Evolutionary conservation across 2,329 filamentous ascomycete genomes (phyloP).

Genomic region (Plectosphaerella plurivora): DNA sequence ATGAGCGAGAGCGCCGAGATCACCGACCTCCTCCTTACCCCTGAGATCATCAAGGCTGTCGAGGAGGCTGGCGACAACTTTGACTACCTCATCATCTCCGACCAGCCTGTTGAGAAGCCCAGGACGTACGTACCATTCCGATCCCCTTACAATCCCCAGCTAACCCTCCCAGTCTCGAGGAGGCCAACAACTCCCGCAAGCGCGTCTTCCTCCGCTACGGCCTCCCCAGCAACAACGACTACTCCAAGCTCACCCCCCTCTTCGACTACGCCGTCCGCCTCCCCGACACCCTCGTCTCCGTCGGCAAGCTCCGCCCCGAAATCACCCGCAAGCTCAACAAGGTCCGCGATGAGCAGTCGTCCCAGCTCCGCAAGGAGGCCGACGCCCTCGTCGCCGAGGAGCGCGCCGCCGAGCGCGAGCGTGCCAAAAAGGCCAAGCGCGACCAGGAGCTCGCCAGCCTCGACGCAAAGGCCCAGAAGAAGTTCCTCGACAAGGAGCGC

Average conservation of each 20-base stretch:
- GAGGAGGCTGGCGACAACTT: conserved; percentile 73
- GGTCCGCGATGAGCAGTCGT: conserved; percentile 75
- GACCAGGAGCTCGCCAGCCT: conserved; percentile 75
- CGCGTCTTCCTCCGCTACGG: conserved; percentile 77
- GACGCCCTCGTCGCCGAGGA: conserved; percentile 82
- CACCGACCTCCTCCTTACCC: conserved; percentile 78
- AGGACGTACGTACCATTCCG: conserved; percentile 56
- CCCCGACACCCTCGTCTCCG: conserved; percentile 72
- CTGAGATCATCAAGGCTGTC: conserved; percentile 80
- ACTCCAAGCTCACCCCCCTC: conserved; percentile 64
- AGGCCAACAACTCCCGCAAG: conserved; percentile 73
- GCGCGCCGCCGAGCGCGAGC: conserved; percentile 65
- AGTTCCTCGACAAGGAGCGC: conserved; percentile 75
- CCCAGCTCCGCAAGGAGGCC: conserved; percentile 72
- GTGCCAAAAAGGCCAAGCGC: conserved; percentile 82
- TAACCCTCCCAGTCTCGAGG: conserved; percentile 62
- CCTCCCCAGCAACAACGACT: conserved; percentile 59
- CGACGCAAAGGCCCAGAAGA: conserved; percentile 80
- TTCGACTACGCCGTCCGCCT: conserved; percentile 80
- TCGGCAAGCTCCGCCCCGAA: conserved; percentile 84
- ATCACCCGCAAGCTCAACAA: conserved; percentile 78
- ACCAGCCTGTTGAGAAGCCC: conserved; percentile 86
- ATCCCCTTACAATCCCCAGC: not conserved
- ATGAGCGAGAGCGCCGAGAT: conserved; percentile 98
- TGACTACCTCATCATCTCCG: conserved; percentile 83